Percentiles rank a stretch among this genome's conserved stretches.
phyloP scores from a whole-genome alignment of 495 filamentous ascomycete genomes.

The Hypoxylon intermedium region DNA sequence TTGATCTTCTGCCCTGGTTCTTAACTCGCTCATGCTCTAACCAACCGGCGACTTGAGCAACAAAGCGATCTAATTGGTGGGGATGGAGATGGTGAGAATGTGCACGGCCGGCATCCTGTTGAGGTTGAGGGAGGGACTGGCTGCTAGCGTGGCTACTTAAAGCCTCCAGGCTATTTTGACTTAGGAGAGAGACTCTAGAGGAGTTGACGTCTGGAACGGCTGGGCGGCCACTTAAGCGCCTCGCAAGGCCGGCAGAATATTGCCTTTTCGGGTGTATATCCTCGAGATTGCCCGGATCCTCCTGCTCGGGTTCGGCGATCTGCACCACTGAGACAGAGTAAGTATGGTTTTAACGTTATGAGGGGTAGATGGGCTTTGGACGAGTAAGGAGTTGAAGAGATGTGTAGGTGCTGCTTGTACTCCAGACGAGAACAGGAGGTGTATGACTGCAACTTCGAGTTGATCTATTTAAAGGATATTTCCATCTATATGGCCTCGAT shows the following conservation, averaged over 20 bases:
- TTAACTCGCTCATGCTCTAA: slow-evolving; percentile 76
- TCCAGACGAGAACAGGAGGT: too few relatives aligned
- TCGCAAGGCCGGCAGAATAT: slow-evolving; percentile 50
- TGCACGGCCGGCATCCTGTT: slow-evolving; percentile 36
- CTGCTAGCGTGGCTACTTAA: slow-evolving; percentile 35
- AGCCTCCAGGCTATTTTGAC: slow-evolving; percentile 44
- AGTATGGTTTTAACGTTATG: slow-evolving; percentile 17
- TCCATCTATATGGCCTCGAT: too few relatives aligned
- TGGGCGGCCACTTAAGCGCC: slow-evolving; percentile 51
- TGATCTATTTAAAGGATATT: too few relatives aligned
- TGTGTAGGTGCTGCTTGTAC: too few relatives aligned
- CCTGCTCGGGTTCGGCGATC: slow-evolving; percentile 55
- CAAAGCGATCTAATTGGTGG: slow-evolving; percentile 57
- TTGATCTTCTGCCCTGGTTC: slow-evolving; percentile 59
- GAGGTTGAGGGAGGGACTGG: slow-evolving; percentile 30
- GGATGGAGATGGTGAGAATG: slow-evolving; percentile 38
- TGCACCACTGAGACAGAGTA: slow-evolving; percentile 51
- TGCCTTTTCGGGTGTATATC: slow-evolving; percentile 53
- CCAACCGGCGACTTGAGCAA: slow-evolving; percentile 81
- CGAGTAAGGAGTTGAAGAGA: too few relatives aligned
- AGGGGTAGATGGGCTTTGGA: too few relatives aligned
- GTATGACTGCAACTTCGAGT: too few relatives aligned
- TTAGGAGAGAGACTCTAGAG: slow-evolving; percentile 49
- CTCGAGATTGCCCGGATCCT: slow-evolving; percentile 40
- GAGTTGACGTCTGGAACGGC: slow-evolving; percentile 39